These are phyloP conservation scores for Podospora sp. DNA, from an alignment of 495 filamentous ascomycete species.

Conservation along the genomic window DNA sequence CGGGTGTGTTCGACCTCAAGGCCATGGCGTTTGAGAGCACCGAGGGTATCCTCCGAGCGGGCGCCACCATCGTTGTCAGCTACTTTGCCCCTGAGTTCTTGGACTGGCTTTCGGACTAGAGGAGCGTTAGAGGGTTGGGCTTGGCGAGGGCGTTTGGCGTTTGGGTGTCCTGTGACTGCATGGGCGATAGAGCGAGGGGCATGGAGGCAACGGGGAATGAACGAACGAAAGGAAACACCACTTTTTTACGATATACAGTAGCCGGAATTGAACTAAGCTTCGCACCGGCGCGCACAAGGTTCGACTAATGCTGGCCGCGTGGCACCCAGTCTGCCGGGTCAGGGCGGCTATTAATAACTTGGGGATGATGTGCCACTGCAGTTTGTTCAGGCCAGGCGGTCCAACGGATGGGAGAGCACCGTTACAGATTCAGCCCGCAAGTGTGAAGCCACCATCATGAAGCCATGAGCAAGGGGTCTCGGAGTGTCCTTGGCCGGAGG, in stretches of 20 bases:
- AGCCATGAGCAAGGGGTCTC: too few relatives aligned
- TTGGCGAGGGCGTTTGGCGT: slow-evolving; percentile 13
- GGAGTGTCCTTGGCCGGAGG: neutral
- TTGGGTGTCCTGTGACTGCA: neutral
- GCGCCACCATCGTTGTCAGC: slow-evolving; percentile 86
- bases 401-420: neutral
- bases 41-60: slow-evolving; percentile 88
- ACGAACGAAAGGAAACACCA: neutral
- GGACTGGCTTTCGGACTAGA: slow-evolving; percentile 68
- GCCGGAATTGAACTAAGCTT: slow-evolving; percentile 2
- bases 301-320: neutral
- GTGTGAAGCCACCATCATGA: too few relatives aligned
- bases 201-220: slow-evolving; percentile 6
- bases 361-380: neutral
- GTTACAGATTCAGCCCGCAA: neutral
- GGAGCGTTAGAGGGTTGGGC: neutral
- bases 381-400: neutral
- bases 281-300: slow-evolving; percentile 1
- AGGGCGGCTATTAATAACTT: neutral
- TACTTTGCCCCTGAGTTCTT: slow-evolving; percentile 95
- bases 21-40: slow-evolving; percentile 93
- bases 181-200: neutral
- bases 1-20: slow-evolving; percentile 96
- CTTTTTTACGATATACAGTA: slow-evolving; percentile 8
- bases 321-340: neutral